Percentiles rank a stretch among this genome's conserved stretches.
phyloP scores from a whole-genome alignment of 495 filamentous ascomycete genomes.

The Hypoxylon fragiforme region DNA sequence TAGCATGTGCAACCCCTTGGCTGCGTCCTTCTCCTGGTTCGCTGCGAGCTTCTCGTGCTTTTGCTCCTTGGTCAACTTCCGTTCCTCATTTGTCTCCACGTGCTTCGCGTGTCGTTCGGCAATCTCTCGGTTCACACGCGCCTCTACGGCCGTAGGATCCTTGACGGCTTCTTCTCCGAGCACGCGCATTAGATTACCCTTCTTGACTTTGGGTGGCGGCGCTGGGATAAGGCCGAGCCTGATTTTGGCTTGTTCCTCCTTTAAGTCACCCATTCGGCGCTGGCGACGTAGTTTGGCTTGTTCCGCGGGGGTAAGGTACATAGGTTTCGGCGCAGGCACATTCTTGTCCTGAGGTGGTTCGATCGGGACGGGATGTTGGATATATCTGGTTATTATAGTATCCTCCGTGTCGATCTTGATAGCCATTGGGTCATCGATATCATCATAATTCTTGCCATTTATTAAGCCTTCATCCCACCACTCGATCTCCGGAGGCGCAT shows the following conservation, averaged over 20 bases:
- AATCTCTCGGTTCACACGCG: constrained; percentile 87
- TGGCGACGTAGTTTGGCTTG: constrained; percentile 89
- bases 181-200: constrained; percentile 94
- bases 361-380: constrained; percentile 92
- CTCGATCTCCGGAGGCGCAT: constrained; percentile 83
- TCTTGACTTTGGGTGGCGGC: constrained; percentile 92
- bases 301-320: constrained; percentile 90
- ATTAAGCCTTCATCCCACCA: constrained; percentile 97
- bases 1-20: constrained; percentile 77
- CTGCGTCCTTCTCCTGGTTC: constrained; percentile 86
- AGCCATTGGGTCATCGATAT: constrained; percentile 62
- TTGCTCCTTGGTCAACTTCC: constrained; percentile 90
- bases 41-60: constrained; percentile 78
- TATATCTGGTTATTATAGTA: constrained; percentile 81
- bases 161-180: constrained; percentile 97
- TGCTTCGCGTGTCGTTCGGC: constrained; percentile 79
- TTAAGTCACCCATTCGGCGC: constrained; percentile 85
- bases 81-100: constrained; percentile 76
- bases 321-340: constrained; percentile 76
- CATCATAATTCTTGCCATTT: constrained; percentile 70
- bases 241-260: constrained; percentile 96
- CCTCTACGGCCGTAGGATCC: constrained; percentile 96
- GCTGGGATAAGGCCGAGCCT: constrained; percentile 85
- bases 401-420: constrained; percentile 79
- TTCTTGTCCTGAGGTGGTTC: constrained; percentile 89